Evolutionary conservation across 2,329 filamentous ascomycete genomes (phyloP).

Genomic region (Colletotrichum salicis): DNA sequence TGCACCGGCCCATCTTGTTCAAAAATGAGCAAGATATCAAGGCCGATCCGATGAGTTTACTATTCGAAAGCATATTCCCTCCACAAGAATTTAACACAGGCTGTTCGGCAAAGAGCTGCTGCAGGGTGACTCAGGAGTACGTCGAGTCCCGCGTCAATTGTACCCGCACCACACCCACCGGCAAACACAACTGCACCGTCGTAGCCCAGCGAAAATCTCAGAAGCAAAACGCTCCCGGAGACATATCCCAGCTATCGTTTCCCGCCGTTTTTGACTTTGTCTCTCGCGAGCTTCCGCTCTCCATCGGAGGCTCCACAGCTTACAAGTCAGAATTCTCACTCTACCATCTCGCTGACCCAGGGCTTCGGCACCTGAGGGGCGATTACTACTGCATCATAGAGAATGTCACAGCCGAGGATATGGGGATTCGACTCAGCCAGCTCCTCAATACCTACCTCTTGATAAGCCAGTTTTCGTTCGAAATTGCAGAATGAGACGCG

Average conservation of each 20-base stretch:
- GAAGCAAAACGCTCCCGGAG: not conserved
- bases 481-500: not conserved
- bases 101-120: not conserved
- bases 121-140: not conserved
- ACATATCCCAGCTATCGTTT: not conserved
- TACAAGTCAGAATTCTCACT: not conserved
- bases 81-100: too few relatives aligned
- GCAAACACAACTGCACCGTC: not conserved
- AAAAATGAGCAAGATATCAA: not conserved
- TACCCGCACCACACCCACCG: not conserved
- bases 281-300: not conserved
- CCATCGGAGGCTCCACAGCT: not conserved
- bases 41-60: not conserved
- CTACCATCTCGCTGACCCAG: not conserved
- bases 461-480: not conserved
- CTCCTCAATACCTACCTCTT: constrained; percentile 12
- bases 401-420: not conserved
- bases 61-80: not conserved
- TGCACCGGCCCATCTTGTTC: not conserved
- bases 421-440: not conserved
- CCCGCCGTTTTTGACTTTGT: not conserved
- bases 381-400: not conserved
- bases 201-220: not conserved
- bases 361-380: too few relatives aligned
- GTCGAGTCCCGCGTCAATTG: not conserved